Base-by-base conservation (phyloP, 108 stramenopile species). In the Asterionellopsis glacialis region DNA sequence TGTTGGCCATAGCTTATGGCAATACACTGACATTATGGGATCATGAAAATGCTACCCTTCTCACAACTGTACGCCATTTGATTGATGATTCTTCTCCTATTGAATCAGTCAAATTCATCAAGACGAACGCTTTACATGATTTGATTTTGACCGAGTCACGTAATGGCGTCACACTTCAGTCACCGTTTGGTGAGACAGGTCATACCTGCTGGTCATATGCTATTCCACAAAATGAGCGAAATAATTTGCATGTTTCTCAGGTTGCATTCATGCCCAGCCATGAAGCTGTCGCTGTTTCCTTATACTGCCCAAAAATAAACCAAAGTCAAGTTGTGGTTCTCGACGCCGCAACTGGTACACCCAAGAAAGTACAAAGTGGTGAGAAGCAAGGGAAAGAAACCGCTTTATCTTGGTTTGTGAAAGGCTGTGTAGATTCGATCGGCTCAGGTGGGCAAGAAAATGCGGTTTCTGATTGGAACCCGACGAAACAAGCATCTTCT, bases 21-120 rank as follows among this genome's bases (percentile, higher is more conserved):
- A 41, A 69, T 11, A 52, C 61, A 48, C 68, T 89, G 1, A 84
- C 88, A 28, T 49, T 93, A 6, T 93, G 91, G 91, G 91, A 93
- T 60, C 74, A 78, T 41, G 52, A 77, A 10, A 66, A 81, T 45
- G 74, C 74, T 14, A 70, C 82, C 14, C 48, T 89, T n/a, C 57
- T 93, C 49, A 83, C 76, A 14, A 83, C 82, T 11, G 33, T 91
- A 28, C 53, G 69, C 19, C 70, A 75, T 56, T 41, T 57, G 45
- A 69, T 68, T 4, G 57, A 44, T 14, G 62, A 41, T 11, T 11
- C 9, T 22, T 67, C 21, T 13, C 45, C 54, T 4, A 67, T 75
- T 38, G 61, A 71, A 6, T 25, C 48, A 14, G 63, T 75, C 9
- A 51, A 69, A 28, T 76, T 82, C 40, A 59, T 90, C 6, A 57